These are phyloP conservation scores for Teratosphaeria gauchensis DNA, from an alignment of 2,329 filamentous ascomycete genomes.

Conservation along the genomic window DNA sequence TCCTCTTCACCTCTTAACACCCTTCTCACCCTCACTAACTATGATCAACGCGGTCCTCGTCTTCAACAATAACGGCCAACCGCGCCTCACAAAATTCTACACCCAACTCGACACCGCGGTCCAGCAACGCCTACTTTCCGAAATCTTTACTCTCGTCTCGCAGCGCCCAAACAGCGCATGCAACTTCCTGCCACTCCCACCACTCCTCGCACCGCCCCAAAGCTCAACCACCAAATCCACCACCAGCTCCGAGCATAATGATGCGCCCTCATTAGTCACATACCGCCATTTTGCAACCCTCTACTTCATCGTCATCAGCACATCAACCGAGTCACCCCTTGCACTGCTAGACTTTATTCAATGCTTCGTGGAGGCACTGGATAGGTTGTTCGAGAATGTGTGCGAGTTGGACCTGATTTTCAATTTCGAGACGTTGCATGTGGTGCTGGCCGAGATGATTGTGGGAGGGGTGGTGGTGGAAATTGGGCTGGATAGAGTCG, in stretches of 20 bases:
- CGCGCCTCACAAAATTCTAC: conserved; percentile 95
- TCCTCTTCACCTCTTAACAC: neutral
- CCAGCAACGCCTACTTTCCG: conserved; percentile 89
- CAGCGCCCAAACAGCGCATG: conserved; percentile 86
- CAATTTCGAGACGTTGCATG: conserved; percentile 95
- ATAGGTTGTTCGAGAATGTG: conserved; percentile 94
- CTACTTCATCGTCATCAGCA: conserved; percentile 97
- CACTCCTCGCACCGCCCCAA: conserved; percentile 15
- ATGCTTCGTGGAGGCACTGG: conserved; percentile 92
- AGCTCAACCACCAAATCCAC: conserved; percentile 12
- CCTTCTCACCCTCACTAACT: neutral
- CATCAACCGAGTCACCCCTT: conserved; percentile 88
- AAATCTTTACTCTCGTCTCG: conserved; percentile 93
- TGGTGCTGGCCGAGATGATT: conserved; percentile 85
- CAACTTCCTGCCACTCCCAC: conserved; percentile 73
- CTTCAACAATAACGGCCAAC: conserved; percentile 97
- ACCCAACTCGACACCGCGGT: conserved; percentile 95
- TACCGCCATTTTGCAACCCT: conserved; percentile 98
- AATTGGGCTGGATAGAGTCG: conserved; percentile 79
- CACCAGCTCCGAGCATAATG: conserved; percentile 54
- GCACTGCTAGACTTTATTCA: conserved; percentile 95
- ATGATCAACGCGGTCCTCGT: conserved; percentile 99
- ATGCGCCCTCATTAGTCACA: conserved; percentile 88
- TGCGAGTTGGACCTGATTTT: conserved; percentile 98
- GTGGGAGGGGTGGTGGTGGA: conserved; percentile 91